Evolutionary conservation across 2,329 filamentous ascomycete species (phyloP).

Genomic region (Chaetomium strumarium): DNA sequence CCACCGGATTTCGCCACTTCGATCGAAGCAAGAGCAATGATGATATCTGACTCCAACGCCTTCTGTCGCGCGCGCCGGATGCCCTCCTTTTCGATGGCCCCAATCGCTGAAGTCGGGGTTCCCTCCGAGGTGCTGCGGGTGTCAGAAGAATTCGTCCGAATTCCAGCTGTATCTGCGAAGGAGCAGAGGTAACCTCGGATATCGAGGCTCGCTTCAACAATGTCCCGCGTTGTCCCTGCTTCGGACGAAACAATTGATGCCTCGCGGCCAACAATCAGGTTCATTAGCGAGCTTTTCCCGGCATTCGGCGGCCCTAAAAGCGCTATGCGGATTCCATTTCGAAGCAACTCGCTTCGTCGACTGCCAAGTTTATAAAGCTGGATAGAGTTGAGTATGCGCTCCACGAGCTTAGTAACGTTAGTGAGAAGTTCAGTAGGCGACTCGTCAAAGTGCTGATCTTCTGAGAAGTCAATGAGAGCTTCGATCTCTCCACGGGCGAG

Average conservation of each 20-base stretch:
- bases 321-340: constrained; percentile 79
- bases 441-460: constrained; percentile 96
- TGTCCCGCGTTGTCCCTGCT: constrained; percentile 88
- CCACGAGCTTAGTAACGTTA: constrained; percentile 63
- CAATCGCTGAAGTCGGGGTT: constrained; percentile 41
- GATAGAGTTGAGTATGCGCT: constrained; percentile 56
- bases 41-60: constrained; percentile 76
- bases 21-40: constrained; percentile 74
- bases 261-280: constrained; percentile 81
- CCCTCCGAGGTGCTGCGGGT: neutral
- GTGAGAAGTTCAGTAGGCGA: constrained; percentile 64
- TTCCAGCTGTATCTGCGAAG: constrained; percentile 92
- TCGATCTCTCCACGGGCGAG: constrained; percentile 86
- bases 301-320: constrained; percentile 88
- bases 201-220: constrained; percentile 88
- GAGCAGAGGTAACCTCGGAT: constrained; percentile 84
- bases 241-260: constrained; percentile 92
- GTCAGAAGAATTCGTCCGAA: constrained; percentile 48
- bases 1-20: constrained; percentile 41
- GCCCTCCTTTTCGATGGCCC: constrained; percentile 78
- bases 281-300: constrained; percentile 91
- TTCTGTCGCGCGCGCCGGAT: constrained; percentile 79
- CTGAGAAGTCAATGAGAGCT: constrained; percentile 92
- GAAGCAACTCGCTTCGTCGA: constrained; percentile 73
- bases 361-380: constrained; percentile 67